These are phyloP conservation scores for Epichloe sp. DNA, from an alignment of 2,329 filamentous ascomycete species.

Conservation along the genomic window DNA sequence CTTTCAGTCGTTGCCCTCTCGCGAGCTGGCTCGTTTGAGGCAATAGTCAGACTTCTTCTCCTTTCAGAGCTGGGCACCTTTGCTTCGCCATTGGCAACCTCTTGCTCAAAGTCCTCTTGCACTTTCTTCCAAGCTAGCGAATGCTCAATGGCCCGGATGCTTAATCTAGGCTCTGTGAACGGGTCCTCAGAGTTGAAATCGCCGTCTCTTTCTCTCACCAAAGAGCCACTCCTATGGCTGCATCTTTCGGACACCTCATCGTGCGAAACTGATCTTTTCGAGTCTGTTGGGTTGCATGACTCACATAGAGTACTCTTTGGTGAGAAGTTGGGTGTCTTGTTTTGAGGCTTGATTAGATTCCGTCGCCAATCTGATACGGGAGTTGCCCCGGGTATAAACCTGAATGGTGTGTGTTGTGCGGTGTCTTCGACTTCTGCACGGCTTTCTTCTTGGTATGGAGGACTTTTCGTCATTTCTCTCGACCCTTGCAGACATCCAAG, in stretches of 20 bases:
- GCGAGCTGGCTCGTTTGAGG: not conserved
- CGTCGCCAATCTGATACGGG: constrained; percentile 8
- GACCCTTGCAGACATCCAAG: not conserved
- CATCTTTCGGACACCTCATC: not conserved
- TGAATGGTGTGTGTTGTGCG: not conserved
- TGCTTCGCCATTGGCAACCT: constrained; percentile 1
- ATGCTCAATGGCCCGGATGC: constrained; percentile 16
- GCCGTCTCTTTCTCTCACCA: not conserved
- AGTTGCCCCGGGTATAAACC: not conserved
- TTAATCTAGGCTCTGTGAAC: constrained; percentile 10
- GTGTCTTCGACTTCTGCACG: not conserved
- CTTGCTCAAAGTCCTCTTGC: constrained; percentile 9
- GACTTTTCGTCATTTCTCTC: not conserved
- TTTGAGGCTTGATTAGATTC: not conserved
- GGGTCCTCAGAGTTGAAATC: constrained; percentile 1
- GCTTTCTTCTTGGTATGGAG: not conserved
- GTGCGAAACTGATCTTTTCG: not conserved
- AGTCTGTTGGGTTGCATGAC: constrained; percentile 7
- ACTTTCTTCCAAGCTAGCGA: constrained; percentile 13
- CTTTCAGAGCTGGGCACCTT: not conserved
- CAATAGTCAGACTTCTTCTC: not conserved
- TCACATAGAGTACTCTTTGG: constrained; percentile 1
- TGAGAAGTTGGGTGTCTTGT: not conserved
- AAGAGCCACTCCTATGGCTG: not conserved
- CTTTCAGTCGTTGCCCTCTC: constrained; percentile 1